Conservation (phyloP, 768 basidiomycete species). For the Amanita polypyramis region DNA sequence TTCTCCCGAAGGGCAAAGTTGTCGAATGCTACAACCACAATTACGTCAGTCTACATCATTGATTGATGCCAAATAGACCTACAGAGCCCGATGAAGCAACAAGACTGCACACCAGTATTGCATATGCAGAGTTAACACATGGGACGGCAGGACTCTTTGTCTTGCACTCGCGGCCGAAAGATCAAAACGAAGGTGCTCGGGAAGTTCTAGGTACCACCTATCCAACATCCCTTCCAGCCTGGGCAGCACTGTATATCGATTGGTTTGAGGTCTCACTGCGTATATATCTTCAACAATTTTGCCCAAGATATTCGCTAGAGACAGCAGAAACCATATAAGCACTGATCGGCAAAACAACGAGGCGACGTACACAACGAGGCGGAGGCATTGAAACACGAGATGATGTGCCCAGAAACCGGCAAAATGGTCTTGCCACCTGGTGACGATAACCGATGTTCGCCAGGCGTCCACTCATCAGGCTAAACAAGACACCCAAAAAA, state of each 20-base stretch:
- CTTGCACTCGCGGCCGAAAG: conserved; percentile 26
- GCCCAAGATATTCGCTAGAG: conserved; percentile 55
- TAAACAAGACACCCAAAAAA: conserved; percentile 14
- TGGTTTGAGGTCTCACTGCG: conserved; percentile 43
- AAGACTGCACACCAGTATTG: conserved; percentile 78
- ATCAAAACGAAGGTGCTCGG: conserved; percentile 55
- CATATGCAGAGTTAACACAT: conserved; percentile 71
- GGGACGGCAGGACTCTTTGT: conserved; percentile 40
- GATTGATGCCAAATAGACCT: conserved; percentile 19
- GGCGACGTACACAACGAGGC: conserved; percentile 51
- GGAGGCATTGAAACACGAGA: conserved; percentile 76
- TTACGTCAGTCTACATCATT: conserved; percentile 7
- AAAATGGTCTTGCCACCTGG: conserved; percentile 15
- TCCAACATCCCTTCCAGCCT: conserved; percentile 53
- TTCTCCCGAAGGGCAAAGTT: conserved; percentile 21
- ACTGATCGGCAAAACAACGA: background rate
- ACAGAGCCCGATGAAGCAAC: conserved; percentile 74
- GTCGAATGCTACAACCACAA: conserved; percentile 27
- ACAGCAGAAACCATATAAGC: conserved; percentile 8
- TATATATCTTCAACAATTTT: conserved; percentile 65
- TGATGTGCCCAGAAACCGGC: conserved; percentile 34
- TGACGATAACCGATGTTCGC: conserved; percentile 20
- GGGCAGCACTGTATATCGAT: conserved; percentile 47
- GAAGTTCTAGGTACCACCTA: conserved; percentile 68
- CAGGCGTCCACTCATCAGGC: conserved; percentile 44